phyloP scores from a whole-genome alignment of 2,329 filamentous ascomycete genomes.

The Fusarium graminum region DNA sequence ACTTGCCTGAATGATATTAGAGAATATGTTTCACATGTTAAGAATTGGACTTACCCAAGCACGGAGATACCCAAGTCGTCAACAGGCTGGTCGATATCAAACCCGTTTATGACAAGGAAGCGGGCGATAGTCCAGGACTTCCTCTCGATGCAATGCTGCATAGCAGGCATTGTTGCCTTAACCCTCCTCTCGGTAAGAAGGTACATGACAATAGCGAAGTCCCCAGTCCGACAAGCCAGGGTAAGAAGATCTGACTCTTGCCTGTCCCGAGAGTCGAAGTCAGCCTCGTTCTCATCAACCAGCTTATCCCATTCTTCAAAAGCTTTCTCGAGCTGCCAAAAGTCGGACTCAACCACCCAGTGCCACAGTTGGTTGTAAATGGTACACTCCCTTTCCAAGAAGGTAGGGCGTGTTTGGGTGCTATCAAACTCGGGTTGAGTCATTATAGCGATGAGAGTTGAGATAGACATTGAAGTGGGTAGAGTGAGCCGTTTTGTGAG shows the following conservation, averaged over 20 bases:
- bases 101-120: neutral
- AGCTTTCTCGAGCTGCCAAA: no score
- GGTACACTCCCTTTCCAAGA: no score
- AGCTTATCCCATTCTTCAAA: neutral
- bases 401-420: no score
- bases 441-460: no score
- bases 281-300: neutral
- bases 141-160: neutral
- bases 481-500: no score
- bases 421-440: no score
- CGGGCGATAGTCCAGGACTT: neutral
- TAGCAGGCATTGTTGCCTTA: neutral
- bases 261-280: neutral
- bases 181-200: neutral
- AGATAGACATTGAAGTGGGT: no score
- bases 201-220: neutral
- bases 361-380: no score
- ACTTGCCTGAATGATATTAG: neutral
- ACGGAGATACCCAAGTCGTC: neutral
- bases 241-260: neutral
- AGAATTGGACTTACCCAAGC: neutral
- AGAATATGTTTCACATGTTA: no score
- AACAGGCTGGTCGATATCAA: neutral
- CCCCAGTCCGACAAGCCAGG: neutral
- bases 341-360: no score